Evolutionary conservation across 2,329 filamentous ascomycete genomes (phyloP).

Genomic region (Plectosphaerella sp.): DNA sequence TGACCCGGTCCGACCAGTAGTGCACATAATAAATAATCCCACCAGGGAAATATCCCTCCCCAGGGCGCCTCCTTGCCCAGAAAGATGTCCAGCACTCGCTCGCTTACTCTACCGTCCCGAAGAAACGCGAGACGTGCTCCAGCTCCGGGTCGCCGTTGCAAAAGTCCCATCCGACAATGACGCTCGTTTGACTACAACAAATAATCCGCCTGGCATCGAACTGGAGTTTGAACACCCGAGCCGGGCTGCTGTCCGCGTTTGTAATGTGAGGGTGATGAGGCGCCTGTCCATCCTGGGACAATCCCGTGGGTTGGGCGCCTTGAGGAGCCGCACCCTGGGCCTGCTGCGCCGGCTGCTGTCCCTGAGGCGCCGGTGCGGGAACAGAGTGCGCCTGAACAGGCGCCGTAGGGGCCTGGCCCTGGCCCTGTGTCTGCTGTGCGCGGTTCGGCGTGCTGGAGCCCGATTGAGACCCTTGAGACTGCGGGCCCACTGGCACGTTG

Average conservation of each 20-base stretch:
- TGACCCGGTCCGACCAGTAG: too few relatives aligned
- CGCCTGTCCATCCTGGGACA: conserved; percentile 16
- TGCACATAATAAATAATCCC: too few relatives aligned
- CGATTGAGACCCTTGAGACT: not conserved
- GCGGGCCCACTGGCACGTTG: not conserved
- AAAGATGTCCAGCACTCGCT: too few relatives aligned
- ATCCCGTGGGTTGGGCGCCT: conserved; percentile 2
- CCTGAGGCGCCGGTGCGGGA: conserved; percentile 4
- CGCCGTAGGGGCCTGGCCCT: conserved; percentile 6
- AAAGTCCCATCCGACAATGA: conserved; percentile 98
- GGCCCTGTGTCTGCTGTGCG: not conserved
- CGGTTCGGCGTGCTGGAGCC: not conserved
- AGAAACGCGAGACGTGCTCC: conserved; percentile 73
- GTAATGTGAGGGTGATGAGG: conserved; percentile 40
- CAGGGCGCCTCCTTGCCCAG: too few relatives aligned
- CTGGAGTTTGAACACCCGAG: conserved; percentile 89
- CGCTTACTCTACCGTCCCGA: conserved; percentile 54
- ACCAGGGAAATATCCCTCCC: too few relatives aligned
- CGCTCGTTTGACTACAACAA: conserved; percentile 86
- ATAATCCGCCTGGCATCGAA: conserved; percentile 92
- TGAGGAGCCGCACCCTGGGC: not conserved
- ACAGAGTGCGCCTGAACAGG: conserved; percentile 10
- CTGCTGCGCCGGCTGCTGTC: conserved; percentile 7
- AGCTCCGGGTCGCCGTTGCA: conserved; percentile 80
- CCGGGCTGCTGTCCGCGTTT: conserved; percentile 40